Conservation (phyloP, 768 basidiomycete genomes). For the Hydnomerulius pinastri region DNA sequence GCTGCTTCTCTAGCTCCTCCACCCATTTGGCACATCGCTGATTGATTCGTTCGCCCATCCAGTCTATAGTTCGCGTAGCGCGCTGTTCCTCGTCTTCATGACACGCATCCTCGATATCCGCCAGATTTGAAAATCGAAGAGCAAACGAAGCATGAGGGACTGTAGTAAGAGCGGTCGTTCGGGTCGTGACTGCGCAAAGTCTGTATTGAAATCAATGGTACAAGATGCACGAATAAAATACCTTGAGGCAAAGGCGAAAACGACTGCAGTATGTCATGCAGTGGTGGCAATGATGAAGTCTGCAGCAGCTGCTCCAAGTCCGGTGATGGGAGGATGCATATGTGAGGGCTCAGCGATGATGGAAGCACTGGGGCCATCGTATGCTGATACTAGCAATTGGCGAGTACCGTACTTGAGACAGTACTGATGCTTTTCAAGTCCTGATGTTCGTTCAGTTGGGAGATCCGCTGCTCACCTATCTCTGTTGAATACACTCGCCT, state of each 20-base stretch:
- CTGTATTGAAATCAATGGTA: conserved; percentile 4
- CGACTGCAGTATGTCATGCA: conserved; percentile 77
- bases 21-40: conserved; percentile 70
- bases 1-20: conserved; percentile 55
- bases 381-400: not conserved
- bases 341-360: conserved; percentile 77
- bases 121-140: conserved; percentile 76
- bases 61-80: conserved; percentile 80
- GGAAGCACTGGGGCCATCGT: conserved; percentile 60
- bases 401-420: too few species aligned
- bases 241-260: conserved; percentile 85
- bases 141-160: conserved; percentile 73
- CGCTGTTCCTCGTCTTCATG: conserved; percentile 79
- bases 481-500: too few species aligned
- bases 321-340: conserved; percentile 70
- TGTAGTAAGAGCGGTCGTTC: conserved; percentile 71
- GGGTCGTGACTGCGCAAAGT: conserved; percentile 64
- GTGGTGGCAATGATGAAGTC: conserved; percentile 60
- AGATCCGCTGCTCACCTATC: too few species aligned
- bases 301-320: conserved; percentile 67
- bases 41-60: conserved; percentile 75
- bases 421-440: too few species aligned
- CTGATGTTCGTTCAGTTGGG: too few species aligned
- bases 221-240: conserved; percentile 30
- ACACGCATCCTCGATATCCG: conserved; percentile 71